These are phyloP conservation scores for Phragmites australis DNA, from an alignment of 176 grass and related monocot genomes.

Conservation along the genomic window DNA sequence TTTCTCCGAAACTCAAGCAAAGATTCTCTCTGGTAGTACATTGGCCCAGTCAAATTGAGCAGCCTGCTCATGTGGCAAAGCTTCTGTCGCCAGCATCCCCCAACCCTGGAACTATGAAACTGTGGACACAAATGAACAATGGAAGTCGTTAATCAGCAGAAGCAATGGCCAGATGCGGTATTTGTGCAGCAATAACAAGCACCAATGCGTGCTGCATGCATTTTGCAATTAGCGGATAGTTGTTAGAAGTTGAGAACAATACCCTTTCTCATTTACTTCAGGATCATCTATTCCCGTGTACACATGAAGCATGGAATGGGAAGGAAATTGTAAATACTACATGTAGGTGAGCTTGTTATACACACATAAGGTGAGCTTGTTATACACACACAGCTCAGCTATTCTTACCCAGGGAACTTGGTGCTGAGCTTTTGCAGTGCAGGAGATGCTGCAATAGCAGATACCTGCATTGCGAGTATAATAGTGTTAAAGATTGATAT, in stretches of 20 bases:
- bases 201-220: neutral
- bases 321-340: neutral
- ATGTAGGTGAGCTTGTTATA: slow-evolving; percentile 16
- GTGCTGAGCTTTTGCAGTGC: slow-evolving; percentile 84
- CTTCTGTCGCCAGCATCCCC: slow-evolving; percentile 98
- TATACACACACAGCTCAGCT: neutral
- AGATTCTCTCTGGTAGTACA: slow-evolving; percentile 13
- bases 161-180: neutral
- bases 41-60: neutral
- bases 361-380: slow-evolving; percentile 27
- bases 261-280: slow-evolving; percentile 96
- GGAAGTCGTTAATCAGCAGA: neutral
- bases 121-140: slow-evolving; percentile 40
- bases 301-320: slow-evolving; percentile 71
- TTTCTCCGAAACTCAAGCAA: slow-evolving; percentile 14
- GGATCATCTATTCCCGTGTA: slow-evolving; percentile 94
- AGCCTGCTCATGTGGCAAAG: slow-evolving; percentile 60
- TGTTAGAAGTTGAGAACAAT: slow-evolving; percentile 35
- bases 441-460: slow-evolving; percentile 88
- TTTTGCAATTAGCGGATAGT: neutral
- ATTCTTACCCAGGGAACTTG: slow-evolving; percentile 86
- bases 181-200: neutral
- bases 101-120: slow-evolving; percentile 91
- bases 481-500: slow-evolving; percentile 6
- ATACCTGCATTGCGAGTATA: slow-evolving; percentile 54